These are phyloP conservation scores for Diplodia corticola DNA, from an alignment of 2,329 filamentous ascomycete genomes.

Conservation along the genomic window DNA sequence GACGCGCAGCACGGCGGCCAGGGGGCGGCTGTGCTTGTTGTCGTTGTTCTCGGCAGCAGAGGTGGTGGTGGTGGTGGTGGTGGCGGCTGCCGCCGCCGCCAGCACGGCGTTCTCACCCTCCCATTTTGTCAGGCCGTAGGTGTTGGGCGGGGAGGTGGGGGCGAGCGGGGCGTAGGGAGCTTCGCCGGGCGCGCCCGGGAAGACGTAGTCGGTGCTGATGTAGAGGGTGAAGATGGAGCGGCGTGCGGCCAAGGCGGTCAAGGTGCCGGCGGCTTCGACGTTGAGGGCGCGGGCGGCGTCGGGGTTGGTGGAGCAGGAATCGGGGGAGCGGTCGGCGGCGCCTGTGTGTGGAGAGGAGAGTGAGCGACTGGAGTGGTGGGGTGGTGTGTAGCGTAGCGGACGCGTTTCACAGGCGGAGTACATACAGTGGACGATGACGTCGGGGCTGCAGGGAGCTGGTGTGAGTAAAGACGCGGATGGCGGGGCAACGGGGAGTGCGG, in stretches of 20 bases:
- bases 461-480: not conserved
- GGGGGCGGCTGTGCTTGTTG: conserved; percentile 47
- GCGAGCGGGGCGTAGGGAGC: conserved; percentile 75
- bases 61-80: too few species aligned
- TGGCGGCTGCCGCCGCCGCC: too few species aligned
- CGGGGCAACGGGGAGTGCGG: conserved; percentile 17
- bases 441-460: conserved; percentile 56
- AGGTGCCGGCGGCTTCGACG: conserved; percentile 65
- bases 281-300: conserved; percentile 73
- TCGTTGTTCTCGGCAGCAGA: conserved; percentile 27
- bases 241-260: conserved; percentile 66
- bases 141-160: conserved; percentile 68
- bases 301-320: conserved; percentile 79
- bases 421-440: conserved; percentile 80
- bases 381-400: not conserved
- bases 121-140: conserved; percentile 74
- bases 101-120: conserved; percentile 72
- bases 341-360: conserved; percentile 54
- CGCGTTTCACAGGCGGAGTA: conserved; percentile 3
- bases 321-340: conserved; percentile 84
- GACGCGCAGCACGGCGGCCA: conserved; percentile 72
- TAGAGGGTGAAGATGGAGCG: conserved; percentile 68
- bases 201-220: conserved; percentile 82
- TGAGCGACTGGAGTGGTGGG: conserved; percentile 11
- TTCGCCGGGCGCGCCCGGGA: conserved; percentile 71